These are phyloP conservation scores for Venturia effusa DNA, from an alignment of 2,329 filamentous ascomycete species.

Conservation along the genomic window DNA sequence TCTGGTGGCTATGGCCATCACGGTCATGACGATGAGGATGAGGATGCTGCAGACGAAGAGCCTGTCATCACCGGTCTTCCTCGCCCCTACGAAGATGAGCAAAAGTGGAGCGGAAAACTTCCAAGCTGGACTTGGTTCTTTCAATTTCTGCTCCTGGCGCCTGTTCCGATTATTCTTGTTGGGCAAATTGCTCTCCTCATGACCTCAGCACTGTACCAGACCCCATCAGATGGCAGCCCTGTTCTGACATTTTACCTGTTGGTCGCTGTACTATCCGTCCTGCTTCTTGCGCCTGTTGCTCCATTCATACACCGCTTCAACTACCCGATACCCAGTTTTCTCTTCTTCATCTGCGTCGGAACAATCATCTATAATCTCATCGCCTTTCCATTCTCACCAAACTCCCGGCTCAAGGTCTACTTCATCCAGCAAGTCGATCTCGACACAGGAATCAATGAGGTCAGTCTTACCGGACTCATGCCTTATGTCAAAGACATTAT, in stretches of 20 bases:
- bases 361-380: constrained; percentile 78
- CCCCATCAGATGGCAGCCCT: constrained; percentile 70
- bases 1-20: constrained; percentile 42
- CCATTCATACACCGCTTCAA: constrained; percentile 84
- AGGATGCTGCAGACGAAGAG: constrained; percentile 1
- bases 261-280: constrained; percentile 54
- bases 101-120: constrained; percentile 71
- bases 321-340: constrained; percentile 67
- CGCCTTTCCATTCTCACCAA: constrained; percentile 77
- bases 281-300: constrained; percentile 64
- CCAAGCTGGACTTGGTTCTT: constrained; percentile 80
- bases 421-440: constrained; percentile 77
- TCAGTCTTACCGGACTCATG: constrained; percentile 58
- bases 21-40: constrained; percentile 20
- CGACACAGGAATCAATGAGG: constrained; percentile 55
- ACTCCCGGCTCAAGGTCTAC: constrained; percentile 73
- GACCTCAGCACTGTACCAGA: constrained; percentile 65
- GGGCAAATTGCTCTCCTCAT: constrained; percentile 66
- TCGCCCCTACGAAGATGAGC: constrained; percentile 57
- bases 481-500: constrained; percentile 59
- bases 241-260: constrained; percentile 61
- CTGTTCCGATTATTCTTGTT: constrained; percentile 65
- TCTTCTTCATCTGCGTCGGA: constrained; percentile 60
- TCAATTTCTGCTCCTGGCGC: constrained; percentile 71
- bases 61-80: constrained; percentile 13